Evolutionary conservation across 164 flowering plant species (phyloP).

Genomic region (Umbilicus rupestris): DNA sequence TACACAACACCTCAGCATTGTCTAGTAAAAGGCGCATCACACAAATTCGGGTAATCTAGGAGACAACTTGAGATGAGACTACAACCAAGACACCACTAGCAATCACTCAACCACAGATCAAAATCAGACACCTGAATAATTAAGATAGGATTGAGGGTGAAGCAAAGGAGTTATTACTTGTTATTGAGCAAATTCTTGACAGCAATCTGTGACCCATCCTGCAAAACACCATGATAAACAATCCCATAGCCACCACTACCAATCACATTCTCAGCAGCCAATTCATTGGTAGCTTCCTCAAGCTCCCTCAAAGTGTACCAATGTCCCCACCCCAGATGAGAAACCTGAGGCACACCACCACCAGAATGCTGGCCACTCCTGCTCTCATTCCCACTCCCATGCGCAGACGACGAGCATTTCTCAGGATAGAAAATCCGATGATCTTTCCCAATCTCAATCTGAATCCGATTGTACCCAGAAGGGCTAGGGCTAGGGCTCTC

Average conservation of each 20-base stretch:
- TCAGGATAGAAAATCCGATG: slow-evolving; percentile 42
- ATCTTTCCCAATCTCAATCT: slow-evolving; percentile 51
- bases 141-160: neutral
- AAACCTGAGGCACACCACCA: slow-evolving; percentile 45
- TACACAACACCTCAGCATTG: too few species aligned
- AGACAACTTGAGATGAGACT: too few species aligned
- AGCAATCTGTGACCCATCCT: slow-evolving; percentile 41
- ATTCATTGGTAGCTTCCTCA: slow-evolving; percentile 46
- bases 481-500: slow-evolving; percentile 18
- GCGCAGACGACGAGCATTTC: slow-evolving; percentile 20
- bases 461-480: slow-evolving; percentile 27
- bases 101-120: too few species aligned
- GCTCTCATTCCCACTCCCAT: slow-evolving; percentile 29
- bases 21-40: too few species aligned
- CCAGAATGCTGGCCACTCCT: slow-evolving; percentile 21
- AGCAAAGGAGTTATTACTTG: slow-evolving; percentile 25
- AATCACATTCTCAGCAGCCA: slow-evolving; percentile 49
- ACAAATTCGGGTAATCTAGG: too few species aligned
- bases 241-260: slow-evolving; percentile 85
- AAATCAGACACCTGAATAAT: neutral
- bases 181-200: slow-evolving; percentile 72
- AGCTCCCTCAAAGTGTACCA: slow-evolving; percentile 76
- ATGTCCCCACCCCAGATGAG: slow-evolving; percentile 81
- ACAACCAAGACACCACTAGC: too few species aligned
- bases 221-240: slow-evolving; percentile 53